Percentiles rank a stretch among this genome's conserved stretches.
Conservation (phyloP, 2,329 filamentous ascomycete species). For the Monilinia aucupariae region DNA sequence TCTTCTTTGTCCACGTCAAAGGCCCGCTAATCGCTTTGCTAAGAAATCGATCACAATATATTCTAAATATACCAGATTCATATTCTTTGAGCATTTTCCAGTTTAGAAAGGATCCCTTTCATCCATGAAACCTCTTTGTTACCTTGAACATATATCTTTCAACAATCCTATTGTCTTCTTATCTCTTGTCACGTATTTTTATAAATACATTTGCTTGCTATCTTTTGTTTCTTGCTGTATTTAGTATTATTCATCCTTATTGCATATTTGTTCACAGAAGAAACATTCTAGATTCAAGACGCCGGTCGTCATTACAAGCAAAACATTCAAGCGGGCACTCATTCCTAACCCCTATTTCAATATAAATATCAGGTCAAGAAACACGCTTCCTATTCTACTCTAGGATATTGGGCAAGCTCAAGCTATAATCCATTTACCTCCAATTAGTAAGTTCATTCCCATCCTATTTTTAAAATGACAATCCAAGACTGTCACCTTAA, state of each 20-base stretch:
- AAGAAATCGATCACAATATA: background rate
- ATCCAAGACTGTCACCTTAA: conserved; percentile 13
- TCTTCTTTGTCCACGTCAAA: background rate
- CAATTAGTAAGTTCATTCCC: background rate
- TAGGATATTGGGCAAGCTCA: conserved; percentile 6
- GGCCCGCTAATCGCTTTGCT: background rate
- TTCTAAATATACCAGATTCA: background rate
- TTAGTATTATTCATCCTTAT: background rate
- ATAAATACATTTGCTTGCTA: background rate
- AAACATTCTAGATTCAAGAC: background rate
- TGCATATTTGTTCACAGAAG: background rate
- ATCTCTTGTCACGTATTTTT: background rate
- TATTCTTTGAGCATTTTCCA: background rate
- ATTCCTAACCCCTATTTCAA: background rate
- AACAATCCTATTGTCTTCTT: conserved; percentile 11
- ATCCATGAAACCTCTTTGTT: background rate
- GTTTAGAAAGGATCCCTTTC: background rate
- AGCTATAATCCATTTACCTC: background rate
- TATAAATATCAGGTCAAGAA: background rate
- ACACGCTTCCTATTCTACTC: background rate
- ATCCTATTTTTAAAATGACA: background rate
- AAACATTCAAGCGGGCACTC: background rate
- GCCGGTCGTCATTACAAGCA: conserved; percentile 8
- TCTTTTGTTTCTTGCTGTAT: background rate
- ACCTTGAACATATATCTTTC: conserved; percentile 1